Base-by-base conservation (phyloP, 768 basidiomycete genomes). In the Sarcodon sp. region DNA sequence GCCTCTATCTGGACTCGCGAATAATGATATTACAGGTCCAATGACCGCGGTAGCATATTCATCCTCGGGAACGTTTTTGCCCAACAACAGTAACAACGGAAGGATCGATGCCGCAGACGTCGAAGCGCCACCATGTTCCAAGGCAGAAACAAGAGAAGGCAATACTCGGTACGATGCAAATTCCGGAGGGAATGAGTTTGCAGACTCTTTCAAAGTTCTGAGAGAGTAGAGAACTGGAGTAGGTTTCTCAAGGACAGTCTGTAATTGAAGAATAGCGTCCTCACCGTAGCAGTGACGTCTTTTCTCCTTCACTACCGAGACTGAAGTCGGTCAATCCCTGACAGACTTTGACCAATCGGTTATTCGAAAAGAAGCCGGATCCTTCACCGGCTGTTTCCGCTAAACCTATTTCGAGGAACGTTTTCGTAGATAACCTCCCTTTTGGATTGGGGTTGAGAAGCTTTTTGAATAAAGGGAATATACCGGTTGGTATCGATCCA, bases 391-490 rank as follows among this genome's bases (percentile, higher is more conserved):
- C 64, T 2, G 73, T 75, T 46, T 83, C 77, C 6, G 74, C 69
- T 80, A 84, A 84, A n/a, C 88, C 90, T 4, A 77, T 65, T 16
- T 87, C 82, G 12, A 96, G 69, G 61, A 98, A 89, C 2, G 68
- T 67, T 54, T 87, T 84, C 0, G 86, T 72, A 1, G 82, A 75
- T 56, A 92, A 66, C 16, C 96, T 79, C 1, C 77, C 73, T 59
- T 83, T 87, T 0, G 87, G 79, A 60, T 81, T 92, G 1, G 94
- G 94, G 57, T 91, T 91, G 12, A 98, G 71, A 35, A 99, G 78
- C 45, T 79, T 83, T 63, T 91, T 93, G 72, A 84, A 93, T 1
- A 75, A 70, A 0, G 82, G 73, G 61, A 94, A 96, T 2, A 97
- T 60, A 0, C 76, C 56, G 3, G 63, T 57, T 0, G 96, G 94